Base-by-base conservation (phyloP, 1,284 basidiomycete species). In the Boletus semigastroideus region DNA sequence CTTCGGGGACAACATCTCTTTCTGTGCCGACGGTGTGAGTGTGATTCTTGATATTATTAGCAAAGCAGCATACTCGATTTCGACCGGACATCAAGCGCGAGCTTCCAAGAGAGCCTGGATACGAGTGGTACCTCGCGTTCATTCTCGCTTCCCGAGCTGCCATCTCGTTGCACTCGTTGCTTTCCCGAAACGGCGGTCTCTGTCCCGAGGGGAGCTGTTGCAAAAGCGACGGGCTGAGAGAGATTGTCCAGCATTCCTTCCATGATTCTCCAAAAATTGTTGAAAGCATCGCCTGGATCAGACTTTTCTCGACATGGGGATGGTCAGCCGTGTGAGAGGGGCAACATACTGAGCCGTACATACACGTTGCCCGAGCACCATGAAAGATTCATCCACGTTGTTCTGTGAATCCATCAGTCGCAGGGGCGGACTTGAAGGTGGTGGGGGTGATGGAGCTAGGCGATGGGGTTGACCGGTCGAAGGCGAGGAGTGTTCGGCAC, bases 221-320 rank as follows among this genome's bases (percentile, higher is more conserved):
- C 82, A 63, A 92, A 92, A n/a, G 90, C 90, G 20, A 92, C 87
- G 2, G 89, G 89, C 60, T 90, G 87, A 7, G 87, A 87, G 17
- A 92, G 76, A 61, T 89, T 84, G 59, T 91, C 87, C 42, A 91
- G 69, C 79, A 90, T 85, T 41, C 86, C 88, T 68, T 91, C 86
- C 72, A 90, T 87, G 36, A 86, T 87, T 61, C 80, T 84, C 90
- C 90, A 92, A 62, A 91, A 92, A 58, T 89, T 80, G 64, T 90
- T 90, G 73, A 92, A 92, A 5, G 86, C 84, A 62, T 91, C 89
- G 7, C 84, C 82, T 13, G 86, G 82, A 62, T 89, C 86, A 52
- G 84, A 84, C 86, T 88, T 57, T 46, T 34, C 16, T 36, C 46
- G 17, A 55, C 31, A 56, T 34, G 42, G 33, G 25, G 19, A 42